Percentiles rank a stretch among this genome's conserved stretches.
These are phyloP conservation scores for Adenanthera pavonina DNA, from an alignment of 306 rosid species.

Conservation along the genomic window DNA sequence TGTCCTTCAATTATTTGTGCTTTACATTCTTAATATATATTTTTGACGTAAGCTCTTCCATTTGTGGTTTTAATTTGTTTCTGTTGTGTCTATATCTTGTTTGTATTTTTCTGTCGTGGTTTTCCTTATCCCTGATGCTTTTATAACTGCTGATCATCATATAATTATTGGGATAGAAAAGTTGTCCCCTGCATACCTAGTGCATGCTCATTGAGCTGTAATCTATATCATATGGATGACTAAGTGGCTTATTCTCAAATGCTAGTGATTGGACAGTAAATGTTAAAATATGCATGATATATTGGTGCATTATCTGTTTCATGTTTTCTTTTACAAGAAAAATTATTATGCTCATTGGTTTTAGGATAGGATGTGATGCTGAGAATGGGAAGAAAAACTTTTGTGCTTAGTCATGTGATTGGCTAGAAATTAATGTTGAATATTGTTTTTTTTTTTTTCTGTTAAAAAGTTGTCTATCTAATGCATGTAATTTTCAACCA, in stretches of 20 bases:
- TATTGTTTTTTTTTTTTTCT: neutral
- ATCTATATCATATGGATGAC: neutral
- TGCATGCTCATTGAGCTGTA: neutral
- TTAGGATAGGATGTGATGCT: constrained; percentile 21
- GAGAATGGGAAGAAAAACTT: constrained; percentile 12
- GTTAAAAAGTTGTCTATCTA: constrained; percentile 1
- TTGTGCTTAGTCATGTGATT: constrained; percentile 20
- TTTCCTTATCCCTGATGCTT: neutral
- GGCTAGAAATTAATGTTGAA: constrained; percentile 1
- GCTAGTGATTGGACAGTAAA: neutral
- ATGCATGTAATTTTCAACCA: constrained; percentile 9
- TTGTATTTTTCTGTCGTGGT: neutral
- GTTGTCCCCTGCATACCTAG: constrained; percentile 16
- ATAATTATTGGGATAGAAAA: constrained; percentile 1
- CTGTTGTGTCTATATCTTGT: neutral
- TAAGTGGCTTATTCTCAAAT: neutral
- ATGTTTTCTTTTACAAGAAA: neutral
- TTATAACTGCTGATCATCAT: neutral
- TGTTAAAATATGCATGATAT: constrained; percentile 16
- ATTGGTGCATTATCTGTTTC: constrained; percentile 16
- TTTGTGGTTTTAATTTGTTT: neutral
- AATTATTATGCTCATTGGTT: neutral
- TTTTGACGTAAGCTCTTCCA: neutral
- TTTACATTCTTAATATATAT: neutral
- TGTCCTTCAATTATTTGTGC: neutral